Conservation (phyloP, 169 alveolate genomes). For the Cryptosporidium sp. region DNA sequence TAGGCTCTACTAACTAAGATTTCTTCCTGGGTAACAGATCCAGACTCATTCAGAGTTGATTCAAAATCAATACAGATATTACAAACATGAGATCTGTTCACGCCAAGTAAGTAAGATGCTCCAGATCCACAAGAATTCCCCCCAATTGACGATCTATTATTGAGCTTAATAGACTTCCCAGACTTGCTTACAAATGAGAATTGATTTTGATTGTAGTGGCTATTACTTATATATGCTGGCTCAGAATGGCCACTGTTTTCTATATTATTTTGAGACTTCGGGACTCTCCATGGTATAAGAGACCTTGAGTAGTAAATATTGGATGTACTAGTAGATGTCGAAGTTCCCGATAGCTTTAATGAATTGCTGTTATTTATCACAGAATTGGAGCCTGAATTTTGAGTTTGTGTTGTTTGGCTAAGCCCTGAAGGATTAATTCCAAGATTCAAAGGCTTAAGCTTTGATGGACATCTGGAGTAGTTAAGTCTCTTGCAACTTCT, state of each 20-base stretch:
- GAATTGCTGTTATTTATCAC: background rate
- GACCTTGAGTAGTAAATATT: conserved; percentile 52
- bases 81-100: conserved; percentile 35
- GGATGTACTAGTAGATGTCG: conserved; percentile 3
- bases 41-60: background rate
- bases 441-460: conserved; percentile 33
- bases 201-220: background rate
- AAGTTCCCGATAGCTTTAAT: background rate
- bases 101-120: background rate
- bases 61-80: conserved; percentile 49
- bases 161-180: background rate
- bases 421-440: conserved; percentile 7
- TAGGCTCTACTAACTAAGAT: conserved; percentile 45
- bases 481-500: conserved; percentile 45
- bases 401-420: background rate
- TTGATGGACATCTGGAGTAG: conserved; percentile 72
- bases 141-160: background rate
- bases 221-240: background rate
- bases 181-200: background rate
- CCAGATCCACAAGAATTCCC: background rate
- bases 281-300: conserved; percentile 63
- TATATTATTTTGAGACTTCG: conserved; percentile 13
- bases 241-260: conserved; percentile 21
- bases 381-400: background rate
- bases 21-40: background rate